phyloP scores from a whole-genome alignment of 1,284 basidiomycete species.

The Malassezia vespertilionis region DNA sequence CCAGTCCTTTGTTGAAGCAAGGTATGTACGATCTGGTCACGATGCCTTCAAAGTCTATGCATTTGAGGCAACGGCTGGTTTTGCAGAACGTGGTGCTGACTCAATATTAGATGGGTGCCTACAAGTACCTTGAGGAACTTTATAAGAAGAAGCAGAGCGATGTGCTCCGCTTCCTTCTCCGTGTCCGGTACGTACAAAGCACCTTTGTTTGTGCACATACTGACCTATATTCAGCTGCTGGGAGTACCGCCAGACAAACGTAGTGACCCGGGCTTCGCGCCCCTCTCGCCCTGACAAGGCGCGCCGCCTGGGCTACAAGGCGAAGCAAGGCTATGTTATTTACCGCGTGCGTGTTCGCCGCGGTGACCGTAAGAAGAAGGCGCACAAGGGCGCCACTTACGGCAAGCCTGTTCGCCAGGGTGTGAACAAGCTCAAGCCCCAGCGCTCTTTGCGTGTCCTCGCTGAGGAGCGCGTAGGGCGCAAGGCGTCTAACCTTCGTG shows the following conservation, averaged over 20 bases:
- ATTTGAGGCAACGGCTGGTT: too few relatives aligned
- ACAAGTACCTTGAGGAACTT: constrained; percentile 95
- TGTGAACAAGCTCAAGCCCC: constrained; percentile 98
- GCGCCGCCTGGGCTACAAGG: constrained; percentile 95
- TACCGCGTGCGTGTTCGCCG: constrained; percentile 95
- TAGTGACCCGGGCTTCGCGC: constrained; percentile 93
- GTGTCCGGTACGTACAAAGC: constrained; percentile 64
- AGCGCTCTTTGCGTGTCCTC: constrained; percentile 79
- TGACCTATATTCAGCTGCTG: too few relatives aligned
- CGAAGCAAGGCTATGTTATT: constrained; percentile 98
- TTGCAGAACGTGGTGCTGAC: too few relatives aligned
- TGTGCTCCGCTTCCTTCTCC: constrained; percentile 94
- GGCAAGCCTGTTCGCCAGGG: constrained; percentile 99
- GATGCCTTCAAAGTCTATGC: too few relatives aligned
- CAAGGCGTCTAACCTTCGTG: constrained; percentile 89
- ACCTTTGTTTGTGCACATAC: background rate
- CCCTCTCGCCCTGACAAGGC: constrained; percentile 99
- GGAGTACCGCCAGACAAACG: constrained; percentile 80
- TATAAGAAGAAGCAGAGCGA: constrained; percentile 70
- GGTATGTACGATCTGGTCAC: constrained; percentile 10
- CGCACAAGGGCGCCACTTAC: constrained; percentile 90
- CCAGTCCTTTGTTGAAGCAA: constrained; percentile 12
- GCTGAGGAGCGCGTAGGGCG: constrained; percentile 97
- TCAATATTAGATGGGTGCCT: constrained; percentile 53
- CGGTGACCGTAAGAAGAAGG: constrained; percentile 98